Percentiles rank a stretch among this genome's conserved stretches.
These are phyloP conservation scores for Hypoxylon intermedium DNA, from an alignment of 495 filamentous ascomycete genomes.

Conservation along the genomic window DNA sequence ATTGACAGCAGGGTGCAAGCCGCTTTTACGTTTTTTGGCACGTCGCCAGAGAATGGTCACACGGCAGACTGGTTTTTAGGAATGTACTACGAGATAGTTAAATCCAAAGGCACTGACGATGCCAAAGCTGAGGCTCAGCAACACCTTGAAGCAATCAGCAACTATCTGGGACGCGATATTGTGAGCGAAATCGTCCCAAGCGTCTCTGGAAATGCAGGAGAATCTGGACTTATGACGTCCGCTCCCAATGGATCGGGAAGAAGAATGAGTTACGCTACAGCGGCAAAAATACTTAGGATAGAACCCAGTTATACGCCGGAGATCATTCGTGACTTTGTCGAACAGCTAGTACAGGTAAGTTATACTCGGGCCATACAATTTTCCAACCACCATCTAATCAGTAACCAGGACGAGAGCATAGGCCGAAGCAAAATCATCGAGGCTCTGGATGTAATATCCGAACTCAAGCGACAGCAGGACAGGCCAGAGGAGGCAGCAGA, in stretches of 20 bases:
- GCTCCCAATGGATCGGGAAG: background rate
- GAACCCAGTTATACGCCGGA: conserved; percentile 36
- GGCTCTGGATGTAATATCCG: conserved; percentile 37
- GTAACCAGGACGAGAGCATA: conserved; percentile 23
- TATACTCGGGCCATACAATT: background rate
- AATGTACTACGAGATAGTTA: conserved; percentile 24
- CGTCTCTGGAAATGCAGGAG: background rate
- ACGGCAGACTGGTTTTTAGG: conserved; percentile 24
- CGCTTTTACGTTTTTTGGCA: conserved; percentile 33
- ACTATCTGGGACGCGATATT: conserved; percentile 29
- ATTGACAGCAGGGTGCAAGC: conserved; percentile 22
- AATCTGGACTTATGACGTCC: conserved; percentile 7
- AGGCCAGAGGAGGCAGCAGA: conserved; percentile 27
- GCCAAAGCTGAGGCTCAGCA: conserved; percentile 20
- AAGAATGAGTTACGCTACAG: conserved; percentile 34
- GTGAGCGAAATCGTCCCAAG: conserved; percentile 21
- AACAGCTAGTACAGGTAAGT: conserved; percentile 20
- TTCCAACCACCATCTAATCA: conserved; percentile 10
- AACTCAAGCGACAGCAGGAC: conserved; percentile 28
- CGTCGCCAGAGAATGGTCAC: background rate
- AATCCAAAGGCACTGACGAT: conserved; percentile 1
- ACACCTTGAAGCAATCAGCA: conserved; percentile 36
- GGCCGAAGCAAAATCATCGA: conserved; percentile 31
- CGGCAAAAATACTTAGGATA: conserved; percentile 22
- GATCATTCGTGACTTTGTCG: conserved; percentile 34